Evolutionary conservation across 495 filamentous ascomycete species (phyloP).

Genomic region (Schizothecium vesticola): DNA sequence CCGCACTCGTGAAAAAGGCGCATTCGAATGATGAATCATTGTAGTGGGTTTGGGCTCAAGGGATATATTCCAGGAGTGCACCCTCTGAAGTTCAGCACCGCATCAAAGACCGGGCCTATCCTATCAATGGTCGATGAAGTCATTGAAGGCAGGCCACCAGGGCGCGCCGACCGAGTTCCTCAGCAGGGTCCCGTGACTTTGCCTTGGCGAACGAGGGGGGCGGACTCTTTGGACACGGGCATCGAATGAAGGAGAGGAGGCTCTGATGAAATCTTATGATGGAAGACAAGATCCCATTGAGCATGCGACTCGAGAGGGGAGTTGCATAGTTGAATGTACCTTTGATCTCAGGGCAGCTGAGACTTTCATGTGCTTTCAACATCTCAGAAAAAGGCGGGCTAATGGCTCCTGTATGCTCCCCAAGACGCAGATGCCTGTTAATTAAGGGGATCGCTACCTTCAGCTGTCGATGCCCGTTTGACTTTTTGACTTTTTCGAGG

Average conservation of each 20-base stretch:
- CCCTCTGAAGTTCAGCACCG: not conserved
- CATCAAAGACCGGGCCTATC: not conserved
- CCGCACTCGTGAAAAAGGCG: no score
- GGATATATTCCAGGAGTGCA: not conserved
- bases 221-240: not conserved
- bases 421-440: not conserved
- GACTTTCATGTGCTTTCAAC: no score
- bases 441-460: not conserved
- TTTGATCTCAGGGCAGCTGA: no score
- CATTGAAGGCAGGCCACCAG: not conserved
- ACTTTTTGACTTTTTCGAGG: not conserved
- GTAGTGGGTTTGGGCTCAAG: not conserved
- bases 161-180: not conserved
- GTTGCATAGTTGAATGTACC: no score
- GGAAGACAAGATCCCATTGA: not conserved
- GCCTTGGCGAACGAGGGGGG: not conserved
- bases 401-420: no score
- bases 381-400: no score
- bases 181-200: not conserved
- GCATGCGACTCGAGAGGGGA: not conserved
- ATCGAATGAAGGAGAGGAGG: no score
- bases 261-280: not conserved
- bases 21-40: no score
- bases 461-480: not conserved
- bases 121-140: not conserved